A percentile compares a stretch with the other conserved stretches of the same genome.
phyloP scores from a whole-genome alignment of 1,139 yeast genomes.

The Geotrichum histeridarum region DNA sequence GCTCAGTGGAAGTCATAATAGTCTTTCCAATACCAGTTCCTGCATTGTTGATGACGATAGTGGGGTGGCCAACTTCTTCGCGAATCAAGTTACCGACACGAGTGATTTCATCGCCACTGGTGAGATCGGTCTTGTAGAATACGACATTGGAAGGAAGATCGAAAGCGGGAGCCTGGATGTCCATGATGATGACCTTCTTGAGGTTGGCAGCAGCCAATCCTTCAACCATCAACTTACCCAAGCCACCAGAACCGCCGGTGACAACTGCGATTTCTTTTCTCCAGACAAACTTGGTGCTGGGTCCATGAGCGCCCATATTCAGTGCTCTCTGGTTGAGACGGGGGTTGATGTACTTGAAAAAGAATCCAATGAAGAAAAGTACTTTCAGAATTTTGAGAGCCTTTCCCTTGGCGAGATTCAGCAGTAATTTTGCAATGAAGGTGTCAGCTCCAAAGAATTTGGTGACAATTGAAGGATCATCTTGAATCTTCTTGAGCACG shows the following conservation, averaged over 20 bases:
- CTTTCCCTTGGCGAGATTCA: constrained; percentile 1
- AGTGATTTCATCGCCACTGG: constrained; percentile 38
- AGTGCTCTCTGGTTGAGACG: constrained; percentile 10
- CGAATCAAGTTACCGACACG: constrained; percentile 38
- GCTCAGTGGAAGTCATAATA: constrained; percentile 47
- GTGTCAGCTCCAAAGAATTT: neutral
- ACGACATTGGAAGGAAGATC: constrained; percentile 5
- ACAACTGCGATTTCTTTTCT: constrained; percentile 18
- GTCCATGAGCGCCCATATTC: constrained; percentile 11
- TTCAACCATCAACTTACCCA: constrained; percentile 15
- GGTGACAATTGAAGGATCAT: constrained; percentile 3
- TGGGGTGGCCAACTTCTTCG: constrained; percentile 47
- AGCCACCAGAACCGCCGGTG: constrained; percentile 21
- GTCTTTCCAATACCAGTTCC: constrained; percentile 59
- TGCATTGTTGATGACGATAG: constrained; percentile 66
- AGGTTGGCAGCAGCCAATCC: constrained; percentile 10
- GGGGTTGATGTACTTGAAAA: constrained; percentile 12
- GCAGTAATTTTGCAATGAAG: neutral
- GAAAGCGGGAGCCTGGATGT: constrained; percentile 12
- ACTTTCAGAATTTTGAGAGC: neutral
- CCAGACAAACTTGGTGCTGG: constrained; percentile 4
- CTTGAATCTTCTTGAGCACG: neutral
- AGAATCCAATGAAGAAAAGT: constrained; percentile 2
- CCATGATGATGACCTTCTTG: constrained; percentile 17
- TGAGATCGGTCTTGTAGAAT: constrained; percentile 38